phyloP scores from a whole-genome alignment of 768 basidiomycete species.

The Panellus pusillus region DNA sequence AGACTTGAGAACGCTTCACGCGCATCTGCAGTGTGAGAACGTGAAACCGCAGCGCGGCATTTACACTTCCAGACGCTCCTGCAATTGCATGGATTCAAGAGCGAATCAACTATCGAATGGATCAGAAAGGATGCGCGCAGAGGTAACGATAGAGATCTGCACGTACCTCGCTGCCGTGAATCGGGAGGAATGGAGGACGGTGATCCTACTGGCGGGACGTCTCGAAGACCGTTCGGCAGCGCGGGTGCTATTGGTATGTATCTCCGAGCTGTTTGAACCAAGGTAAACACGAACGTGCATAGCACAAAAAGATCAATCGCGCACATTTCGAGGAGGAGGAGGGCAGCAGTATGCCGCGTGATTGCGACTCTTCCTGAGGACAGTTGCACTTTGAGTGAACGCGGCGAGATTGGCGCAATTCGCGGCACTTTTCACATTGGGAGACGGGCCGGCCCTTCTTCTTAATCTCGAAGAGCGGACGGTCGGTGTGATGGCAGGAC shows the following conservation, averaged over 20 bases:
- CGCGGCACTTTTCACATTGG: slow-evolving; percentile 84
- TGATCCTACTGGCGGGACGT: slow-evolving; percentile 39
- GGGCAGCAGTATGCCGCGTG: slow-evolving; percentile 32
- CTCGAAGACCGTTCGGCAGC: slow-evolving; percentile 72
- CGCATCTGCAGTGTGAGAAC: slow-evolving; percentile 17
- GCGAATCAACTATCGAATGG: slow-evolving; percentile 48
- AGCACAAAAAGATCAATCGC: slow-evolving; percentile 8
- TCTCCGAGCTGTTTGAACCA: slow-evolving; percentile 47
- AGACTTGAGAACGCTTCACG: slow-evolving; percentile 25
- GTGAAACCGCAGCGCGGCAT: slow-evolving; percentile 36
- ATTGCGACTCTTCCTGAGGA: slow-evolving; percentile 36
- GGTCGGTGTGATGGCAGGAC: slow-evolving; percentile 80
- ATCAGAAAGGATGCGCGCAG: slow-evolving; percentile 4
- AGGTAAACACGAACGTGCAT: slow-evolving; percentile 3
- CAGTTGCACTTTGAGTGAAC: slow-evolving; percentile 85
- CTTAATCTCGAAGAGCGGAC: slow-evolving; percentile 91
- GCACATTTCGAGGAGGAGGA: slow-evolving; percentile 45
- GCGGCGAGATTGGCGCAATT: slow-evolving; percentile 75
- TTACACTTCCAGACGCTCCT: slow-evolving; percentile 53
- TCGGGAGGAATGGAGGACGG: slow-evolving; percentile 34
- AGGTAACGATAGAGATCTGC: slow-evolving; percentile 5
- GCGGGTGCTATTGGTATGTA: slow-evolving; percentile 73
- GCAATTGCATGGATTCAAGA: slow-evolving; percentile 68
- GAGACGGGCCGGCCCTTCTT: slow-evolving; percentile 92
- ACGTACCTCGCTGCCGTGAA: slow-evolving; percentile 51